Base-by-base conservation (phyloP, 2,329 filamentous ascomycete genomes). In the Aspergillus transmontanensis region DNA sequence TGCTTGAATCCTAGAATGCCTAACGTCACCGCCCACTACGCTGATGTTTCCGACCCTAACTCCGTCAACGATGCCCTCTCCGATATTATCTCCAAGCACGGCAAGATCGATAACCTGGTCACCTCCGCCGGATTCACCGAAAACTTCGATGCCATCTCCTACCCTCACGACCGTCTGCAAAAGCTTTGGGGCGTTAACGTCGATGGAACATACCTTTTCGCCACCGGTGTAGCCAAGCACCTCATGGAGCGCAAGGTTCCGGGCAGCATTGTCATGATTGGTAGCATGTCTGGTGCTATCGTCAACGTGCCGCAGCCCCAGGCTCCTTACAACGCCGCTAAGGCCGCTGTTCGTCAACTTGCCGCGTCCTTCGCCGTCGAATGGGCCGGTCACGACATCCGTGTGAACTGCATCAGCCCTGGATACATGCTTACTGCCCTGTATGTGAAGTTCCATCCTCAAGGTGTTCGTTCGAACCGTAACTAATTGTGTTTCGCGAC, bases 41-140 rank as follows among this genome's bases (percentile, higher is more conserved):
- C 90, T 73, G 93, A 97, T 76, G 94, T 97, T 58, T 89, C 92
- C 30, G 87, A 91, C 71, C 90, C 90, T 26, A 86, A 89, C 56
- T 94, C 92, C 7, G 94, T 97, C 66, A 89, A 91, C 62, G 79
- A 83, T 36, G 90, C 90, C 70, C 85, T 97, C 69, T 82, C 84
- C 43, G 90, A 93, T 64, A 86, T 94, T 68, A 76, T 94, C 57
- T 72, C 82, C 56, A 80, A 86, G 63, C 94, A 97, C 76, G 89
- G 90, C 79, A 90, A 91, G 78, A 93, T 97, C 71, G 93, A 97
- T 80, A 90, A 92, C 79, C 86, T 98, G 30, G 94, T 98, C 72
- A 97, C 94, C 30, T 96, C 93, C n/a, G 94, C 94, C 57, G 94
- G 94, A 53, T 97, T 98, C 82, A 95, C 92, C 16, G 94, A 97